Percentiles rank a stretch among this genome's conserved stretches.
These are phyloP conservation scores for Rhizoclosmatium sp. DNA, from an alignment of 192 early-diverging fungal species.

Conservation along the genomic window DNA sequence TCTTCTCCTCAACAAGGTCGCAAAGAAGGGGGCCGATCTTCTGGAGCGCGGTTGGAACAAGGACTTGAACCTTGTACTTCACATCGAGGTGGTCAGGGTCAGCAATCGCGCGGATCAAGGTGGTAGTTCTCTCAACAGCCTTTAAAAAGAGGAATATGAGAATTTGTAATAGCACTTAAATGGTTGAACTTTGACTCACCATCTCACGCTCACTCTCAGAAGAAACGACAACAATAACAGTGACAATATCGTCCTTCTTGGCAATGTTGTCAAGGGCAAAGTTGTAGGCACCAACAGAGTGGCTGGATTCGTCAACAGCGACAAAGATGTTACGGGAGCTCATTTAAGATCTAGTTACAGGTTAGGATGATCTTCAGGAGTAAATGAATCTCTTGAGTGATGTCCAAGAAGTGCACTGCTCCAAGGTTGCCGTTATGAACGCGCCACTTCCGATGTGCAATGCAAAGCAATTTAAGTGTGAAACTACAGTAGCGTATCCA, in stretches of 20 bases:
- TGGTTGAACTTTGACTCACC: background rate
- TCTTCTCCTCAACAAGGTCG: constrained; percentile 45
- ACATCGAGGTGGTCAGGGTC: constrained; percentile 36
- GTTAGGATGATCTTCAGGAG: no score
- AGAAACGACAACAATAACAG: constrained; percentile 42
- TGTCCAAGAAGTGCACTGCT: no score
- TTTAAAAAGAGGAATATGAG: constrained; percentile 3
- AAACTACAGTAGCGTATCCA: no score
- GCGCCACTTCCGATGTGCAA: no score
- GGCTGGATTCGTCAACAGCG: constrained; percentile 51
- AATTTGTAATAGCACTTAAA: background rate
- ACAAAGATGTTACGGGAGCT: constrained; percentile 39
- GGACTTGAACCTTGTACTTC: constrained; percentile 39
- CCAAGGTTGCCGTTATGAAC: no score
- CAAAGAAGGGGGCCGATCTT: constrained; percentile 45
- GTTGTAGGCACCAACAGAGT: constrained; percentile 51
- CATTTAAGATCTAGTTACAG: no score
- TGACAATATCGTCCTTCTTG: constrained; percentile 40
- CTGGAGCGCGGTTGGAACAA: background rate
- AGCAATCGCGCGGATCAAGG: constrained; percentile 49
- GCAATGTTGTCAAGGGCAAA: constrained; percentile 48
- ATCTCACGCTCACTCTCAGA: constrained; percentile 33
- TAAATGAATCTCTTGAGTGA: no score
- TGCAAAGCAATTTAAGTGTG: no score
- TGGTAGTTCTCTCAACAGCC: constrained; percentile 43